These are phyloP conservation scores for Aspergillus bridgeri DNA, from an alignment of 495 filamentous ascomycete species.

Conservation along the genomic window DNA sequence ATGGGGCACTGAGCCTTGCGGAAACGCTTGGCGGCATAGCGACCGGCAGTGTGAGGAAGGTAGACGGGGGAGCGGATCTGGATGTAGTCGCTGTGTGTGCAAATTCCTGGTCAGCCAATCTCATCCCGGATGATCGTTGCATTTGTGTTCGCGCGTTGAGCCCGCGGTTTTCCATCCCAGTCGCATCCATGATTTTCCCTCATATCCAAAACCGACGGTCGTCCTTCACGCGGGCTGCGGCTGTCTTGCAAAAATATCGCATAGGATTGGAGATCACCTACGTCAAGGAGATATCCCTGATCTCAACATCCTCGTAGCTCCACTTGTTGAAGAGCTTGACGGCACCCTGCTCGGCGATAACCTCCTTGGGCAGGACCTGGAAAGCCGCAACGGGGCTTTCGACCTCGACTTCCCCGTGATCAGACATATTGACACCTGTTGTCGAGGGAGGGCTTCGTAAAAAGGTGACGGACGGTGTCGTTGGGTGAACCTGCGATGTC, in stretches of 20 bases:
- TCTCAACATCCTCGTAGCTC: conserved; percentile 99
- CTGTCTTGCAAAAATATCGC: conserved; percentile 16
- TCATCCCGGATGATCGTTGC: background rate
- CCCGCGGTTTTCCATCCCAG: conserved; percentile 1
- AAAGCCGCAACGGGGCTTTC: conserved; percentile 63
- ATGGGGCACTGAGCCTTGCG: conserved; percentile 99
- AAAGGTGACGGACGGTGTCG: conserved; percentile 44
- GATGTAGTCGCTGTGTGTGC: conserved; percentile 83
- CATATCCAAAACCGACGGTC: background rate
- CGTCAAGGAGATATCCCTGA: conserved; percentile 99
- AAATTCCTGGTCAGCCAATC: background rate
- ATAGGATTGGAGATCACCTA: conserved; percentile 54
- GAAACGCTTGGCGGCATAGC: conserved; percentile 99
- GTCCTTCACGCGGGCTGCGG: conserved; percentile 14
- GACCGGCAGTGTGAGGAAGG: conserved; percentile 95
- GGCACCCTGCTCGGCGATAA: conserved; percentile 81
- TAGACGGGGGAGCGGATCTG: conserved; percentile 98
- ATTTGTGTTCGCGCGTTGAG: background rate
- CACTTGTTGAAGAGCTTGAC: conserved; percentile 98
- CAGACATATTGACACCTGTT: conserved; percentile 76
- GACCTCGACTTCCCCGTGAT: conserved; percentile 91
- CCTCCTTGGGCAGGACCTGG: conserved; percentile 91
- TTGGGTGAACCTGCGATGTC: conserved; percentile 33
- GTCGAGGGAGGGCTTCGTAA: conserved; percentile 42
- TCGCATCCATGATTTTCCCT: background rate